Percentiles rank a stretch among this genome's conserved stretches.
phyloP scores from a whole-genome alignment of 2,329 filamentous ascomycete genomes.

The Hortaea sp. region DNA sequence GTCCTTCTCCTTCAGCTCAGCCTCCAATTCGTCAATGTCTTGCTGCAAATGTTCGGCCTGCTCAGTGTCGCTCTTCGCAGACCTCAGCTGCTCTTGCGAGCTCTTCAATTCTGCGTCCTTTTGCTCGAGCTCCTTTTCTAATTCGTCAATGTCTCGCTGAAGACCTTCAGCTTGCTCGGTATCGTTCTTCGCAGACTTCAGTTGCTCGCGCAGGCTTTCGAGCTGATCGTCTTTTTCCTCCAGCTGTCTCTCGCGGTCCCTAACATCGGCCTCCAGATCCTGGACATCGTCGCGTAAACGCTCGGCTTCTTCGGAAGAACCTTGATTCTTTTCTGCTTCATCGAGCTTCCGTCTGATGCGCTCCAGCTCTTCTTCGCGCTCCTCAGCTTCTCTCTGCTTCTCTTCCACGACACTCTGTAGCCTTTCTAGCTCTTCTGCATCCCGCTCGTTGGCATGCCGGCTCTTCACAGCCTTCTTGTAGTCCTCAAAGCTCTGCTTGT shows the following conservation, averaged over 20 bases:
- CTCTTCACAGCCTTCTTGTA: conserved; percentile 73
- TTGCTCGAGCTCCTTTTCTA: conserved; percentile 27
- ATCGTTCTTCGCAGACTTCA: conserved; percentile 30
- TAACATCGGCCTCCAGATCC: conserved; percentile 42
- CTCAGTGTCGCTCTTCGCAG: conserved; percentile 21
- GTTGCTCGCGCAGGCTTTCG: conserved; percentile 25
- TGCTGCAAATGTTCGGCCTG: conserved; percentile 52
- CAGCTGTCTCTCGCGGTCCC: conserved; percentile 31
- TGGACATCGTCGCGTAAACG: conserved; percentile 40
- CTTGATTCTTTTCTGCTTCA: conserved; percentile 24
- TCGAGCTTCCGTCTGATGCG: conserved; percentile 32
- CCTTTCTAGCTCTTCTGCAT: conserved; percentile 51
- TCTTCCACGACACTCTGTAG: conserved; percentile 36
- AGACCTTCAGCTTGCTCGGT: conserved; percentile 48
- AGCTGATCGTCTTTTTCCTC: conserved; percentile 41
- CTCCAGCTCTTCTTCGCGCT: conserved; percentile 35
- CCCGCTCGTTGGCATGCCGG: conserved; percentile 58
- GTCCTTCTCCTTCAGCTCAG: conserved; percentile 42
- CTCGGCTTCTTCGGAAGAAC: conserved; percentile 20
- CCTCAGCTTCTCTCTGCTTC: conserved; percentile 27
- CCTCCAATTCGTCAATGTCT: conserved; percentile 41
- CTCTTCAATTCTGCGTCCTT: conserved; percentile 42
- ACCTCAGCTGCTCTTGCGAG: conserved; percentile 28
- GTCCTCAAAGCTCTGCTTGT: conserved; percentile 70
- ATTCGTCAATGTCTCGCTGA: conserved; percentile 41